Evolutionary conservation across 2,329 filamentous ascomycete genomes (phyloP), one percentile per base, ranked within the genome.

Genomic region (Plectosphaerella sp.): DNA sequence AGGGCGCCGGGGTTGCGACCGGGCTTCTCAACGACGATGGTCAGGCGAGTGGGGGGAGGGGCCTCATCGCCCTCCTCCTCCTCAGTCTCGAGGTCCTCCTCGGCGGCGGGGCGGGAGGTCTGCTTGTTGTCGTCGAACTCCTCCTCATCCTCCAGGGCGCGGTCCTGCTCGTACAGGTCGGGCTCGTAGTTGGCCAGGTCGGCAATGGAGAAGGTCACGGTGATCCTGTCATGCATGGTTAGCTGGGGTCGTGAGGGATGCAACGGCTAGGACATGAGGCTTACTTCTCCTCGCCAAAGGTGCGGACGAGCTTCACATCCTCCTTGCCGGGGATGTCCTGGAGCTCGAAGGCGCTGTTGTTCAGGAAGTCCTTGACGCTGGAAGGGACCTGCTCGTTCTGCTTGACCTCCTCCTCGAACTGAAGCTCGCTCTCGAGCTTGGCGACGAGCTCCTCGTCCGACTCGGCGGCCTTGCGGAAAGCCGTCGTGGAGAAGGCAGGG

Each of bases 11-110:
- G 47, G 20, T 64, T 61, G 66, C 89, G 88, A 72, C 82, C 83
- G 54, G 88, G 79, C 78, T 96, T 95, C 79, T 96, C 91, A 53
- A 99, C 81, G 48, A 92, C 86, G 63, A 99, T 85, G 72, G 88
- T 91, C 57, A 97, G 79, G 60, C 87, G 87, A 62, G 88, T 89
- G 52, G 92, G 91, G 67, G 93, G 91, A 54, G 83, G 79, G 39
- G 80, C 72, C 54, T 80, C 75, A 51, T 72, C 67, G 15, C 74
- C 71, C 20, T 72, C 73, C 4, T 78, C 80, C 15, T 80, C 74
- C 36, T 79, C 78, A 42, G 71, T 62, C 20, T 75, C 73, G 46
- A 76, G 76, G 43, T 76, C 79, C 55, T 88, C 86, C 5, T 73
- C 72, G 33, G 71, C 70, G 50, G 79, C 76, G 24, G 80, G 78